Conservation (phyloP, 345 rosid species). For the Orychophragmus violaceus region DNA sequence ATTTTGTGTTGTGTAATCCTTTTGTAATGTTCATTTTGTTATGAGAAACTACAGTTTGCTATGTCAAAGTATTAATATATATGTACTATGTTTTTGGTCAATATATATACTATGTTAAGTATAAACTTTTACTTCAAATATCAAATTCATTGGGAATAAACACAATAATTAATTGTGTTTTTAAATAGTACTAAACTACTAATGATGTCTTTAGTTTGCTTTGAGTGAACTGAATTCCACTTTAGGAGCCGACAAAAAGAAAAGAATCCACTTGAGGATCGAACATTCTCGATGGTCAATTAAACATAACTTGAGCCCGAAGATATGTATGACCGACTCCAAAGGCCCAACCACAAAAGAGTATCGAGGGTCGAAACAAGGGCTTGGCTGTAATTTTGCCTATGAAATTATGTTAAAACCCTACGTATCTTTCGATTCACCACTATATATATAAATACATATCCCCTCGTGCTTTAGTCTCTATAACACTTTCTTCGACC, state of each 20-base stretch:
- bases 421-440: background rate
- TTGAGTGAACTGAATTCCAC: background rate
- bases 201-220: background rate
- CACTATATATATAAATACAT: background rate
- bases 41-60: no score
- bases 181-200: background rate
- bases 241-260: no score
- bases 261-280: background rate
- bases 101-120: background rate
- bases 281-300: background rate
- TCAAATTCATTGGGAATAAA: background rate
- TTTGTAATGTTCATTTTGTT: background rate
- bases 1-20: background rate
- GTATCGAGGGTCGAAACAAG: background rate
- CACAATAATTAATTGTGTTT: background rate
- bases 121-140: background rate
- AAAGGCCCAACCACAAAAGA: background rate
- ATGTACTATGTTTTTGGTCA: no score
- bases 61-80: no score
- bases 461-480: no score
- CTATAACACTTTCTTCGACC: background rate
- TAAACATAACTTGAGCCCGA: background rate
- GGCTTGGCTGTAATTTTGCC: background rate
- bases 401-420: background rate
- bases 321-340: background rate